Conservation (phyloP, 176 grass and related monocot species). For the Typha latifolia region DNA sequence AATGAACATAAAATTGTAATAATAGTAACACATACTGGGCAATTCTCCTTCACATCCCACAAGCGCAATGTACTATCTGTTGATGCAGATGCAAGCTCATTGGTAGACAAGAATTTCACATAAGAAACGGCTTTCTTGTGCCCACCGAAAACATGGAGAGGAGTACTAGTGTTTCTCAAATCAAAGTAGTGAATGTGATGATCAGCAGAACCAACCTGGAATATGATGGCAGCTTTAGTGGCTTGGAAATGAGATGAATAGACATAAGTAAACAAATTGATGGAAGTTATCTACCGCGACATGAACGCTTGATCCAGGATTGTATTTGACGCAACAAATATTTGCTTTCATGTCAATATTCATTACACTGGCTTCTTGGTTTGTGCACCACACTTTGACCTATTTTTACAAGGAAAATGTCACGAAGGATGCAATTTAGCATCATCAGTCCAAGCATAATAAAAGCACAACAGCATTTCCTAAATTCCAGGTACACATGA, state of each 20-base stretch:
- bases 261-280: constrained; percentile 16
- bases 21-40: constrained; percentile 46
- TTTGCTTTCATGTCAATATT: constrained; percentile 99
- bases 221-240: constrained; percentile 20
- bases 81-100: constrained; percentile 93
- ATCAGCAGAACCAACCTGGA: constrained; percentile 92
- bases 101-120: constrained; percentile 91
- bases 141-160: constrained; percentile 73
- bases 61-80: constrained; percentile 95
- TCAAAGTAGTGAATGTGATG: constrained; percentile 99
- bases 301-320: constrained; percentile 75
- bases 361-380: constrained; percentile 92
- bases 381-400: constrained; percentile 63
- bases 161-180: constrained; percentile 71
- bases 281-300: constrained; percentile 61
- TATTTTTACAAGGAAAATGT: too few species aligned
- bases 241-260: not conserved
- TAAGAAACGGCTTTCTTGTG: constrained; percentile 97
- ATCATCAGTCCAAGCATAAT: too few species aligned
- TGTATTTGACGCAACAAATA: constrained; percentile 99
- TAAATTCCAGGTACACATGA: too few species aligned
- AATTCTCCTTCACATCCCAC: constrained; percentile 96
- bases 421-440: too few species aligned
- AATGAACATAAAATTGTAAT: not conserved
- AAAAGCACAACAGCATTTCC: too few species aligned